These are phyloP conservation scores for Globisporangium lucens DNA, from an alignment of 352 stramenopile species.

Conservation along the genomic window DNA sequence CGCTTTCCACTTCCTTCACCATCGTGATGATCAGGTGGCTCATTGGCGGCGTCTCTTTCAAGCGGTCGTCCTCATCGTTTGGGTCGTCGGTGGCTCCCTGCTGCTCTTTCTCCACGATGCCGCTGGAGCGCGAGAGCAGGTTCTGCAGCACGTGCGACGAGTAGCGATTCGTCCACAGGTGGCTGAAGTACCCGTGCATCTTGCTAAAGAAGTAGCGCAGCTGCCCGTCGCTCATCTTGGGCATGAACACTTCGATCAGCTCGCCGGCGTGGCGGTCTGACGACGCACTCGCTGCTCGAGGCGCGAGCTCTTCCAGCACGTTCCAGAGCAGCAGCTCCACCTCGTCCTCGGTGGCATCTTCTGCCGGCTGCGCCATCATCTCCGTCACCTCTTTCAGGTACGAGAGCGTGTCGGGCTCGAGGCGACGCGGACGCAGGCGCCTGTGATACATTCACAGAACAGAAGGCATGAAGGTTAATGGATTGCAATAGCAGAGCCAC, in stretches of 20 bases:
- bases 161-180: slow-evolving; percentile 86
- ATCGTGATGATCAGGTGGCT: slow-evolving; percentile 71
- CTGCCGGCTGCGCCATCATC: slow-evolving; percentile 50
- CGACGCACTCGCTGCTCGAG: slow-evolving; percentile 63
- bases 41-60: slow-evolving; percentile 62
- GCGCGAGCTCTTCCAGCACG: slow-evolving; percentile 74
- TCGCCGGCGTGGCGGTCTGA: slow-evolving; percentile 76
- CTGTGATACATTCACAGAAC: slow-evolving; percentile 21
- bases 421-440: slow-evolving; percentile 62
- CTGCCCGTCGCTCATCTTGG: slow-evolving; percentile 67
- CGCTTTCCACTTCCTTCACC: slow-evolving; percentile 66
- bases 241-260: slow-evolving; percentile 65
- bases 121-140: slow-evolving; percentile 55
- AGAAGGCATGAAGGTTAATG: not conserved
- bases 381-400: slow-evolving; percentile 84
- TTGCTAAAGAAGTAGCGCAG: slow-evolving; percentile 76
- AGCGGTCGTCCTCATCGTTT: slow-evolving; percentile 54
- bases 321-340: slow-evolving; percentile 72
- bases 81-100: slow-evolving; percentile 23
- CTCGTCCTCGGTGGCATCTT: slow-evolving; percentile 61
- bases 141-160: slow-evolving; percentile 84
- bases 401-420: slow-evolving; percentile 76
- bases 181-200: slow-evolving; percentile 76
- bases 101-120: slow-evolving; percentile 47
- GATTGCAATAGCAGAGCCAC: not conserved